These are phyloP conservation scores for Kurtzmaniella cleridarum DNA, from an alignment of 805 yeast genomes.

Conservation along the genomic window DNA sequence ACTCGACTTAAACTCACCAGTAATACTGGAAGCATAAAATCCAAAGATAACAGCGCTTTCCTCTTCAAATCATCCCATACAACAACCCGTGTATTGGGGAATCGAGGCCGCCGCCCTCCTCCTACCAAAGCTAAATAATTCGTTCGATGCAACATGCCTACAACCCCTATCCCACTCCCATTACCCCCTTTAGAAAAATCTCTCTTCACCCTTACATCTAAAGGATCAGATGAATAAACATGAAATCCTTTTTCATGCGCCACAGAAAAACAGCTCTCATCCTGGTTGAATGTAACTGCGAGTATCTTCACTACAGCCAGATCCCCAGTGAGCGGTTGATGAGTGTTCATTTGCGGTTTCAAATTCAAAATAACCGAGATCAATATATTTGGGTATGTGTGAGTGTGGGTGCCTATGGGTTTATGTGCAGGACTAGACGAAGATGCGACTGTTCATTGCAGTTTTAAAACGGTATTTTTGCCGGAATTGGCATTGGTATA, in stretches of 20 bases:
- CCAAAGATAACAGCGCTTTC: conserved; percentile 65
- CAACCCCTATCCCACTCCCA: conserved; percentile 61
- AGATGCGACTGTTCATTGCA: background rate
- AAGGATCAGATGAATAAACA: conserved; percentile 84
- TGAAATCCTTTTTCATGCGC: conserved; percentile 78
- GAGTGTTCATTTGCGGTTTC: conserved; percentile 4
- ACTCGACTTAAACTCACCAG: conserved; percentile 72
- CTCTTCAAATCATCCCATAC: conserved; percentile 91
- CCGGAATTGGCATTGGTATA: background rate
- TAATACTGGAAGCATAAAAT: conserved; percentile 70
- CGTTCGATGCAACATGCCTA: conserved; percentile 83
- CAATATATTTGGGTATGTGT: background rate
- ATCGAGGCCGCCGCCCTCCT: conserved; percentile 78
- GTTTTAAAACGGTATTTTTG: no score
- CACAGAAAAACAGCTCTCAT: conserved; percentile 82
- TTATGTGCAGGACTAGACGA: background rate
- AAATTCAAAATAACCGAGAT: background rate
- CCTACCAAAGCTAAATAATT: conserved; percentile 88
- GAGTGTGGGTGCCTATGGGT: background rate
- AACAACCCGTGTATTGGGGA: conserved; percentile 71
- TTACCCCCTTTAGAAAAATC: conserved; percentile 28
- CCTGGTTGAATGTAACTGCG: conserved; percentile 77
- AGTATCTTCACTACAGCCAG: conserved; percentile 27
- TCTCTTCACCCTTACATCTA: conserved; percentile 67
- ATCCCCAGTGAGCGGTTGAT: conserved; percentile 1